Conservation (phyloP, 108 stramenopile species). For the Stephanodiscus minutulus region DNA sequence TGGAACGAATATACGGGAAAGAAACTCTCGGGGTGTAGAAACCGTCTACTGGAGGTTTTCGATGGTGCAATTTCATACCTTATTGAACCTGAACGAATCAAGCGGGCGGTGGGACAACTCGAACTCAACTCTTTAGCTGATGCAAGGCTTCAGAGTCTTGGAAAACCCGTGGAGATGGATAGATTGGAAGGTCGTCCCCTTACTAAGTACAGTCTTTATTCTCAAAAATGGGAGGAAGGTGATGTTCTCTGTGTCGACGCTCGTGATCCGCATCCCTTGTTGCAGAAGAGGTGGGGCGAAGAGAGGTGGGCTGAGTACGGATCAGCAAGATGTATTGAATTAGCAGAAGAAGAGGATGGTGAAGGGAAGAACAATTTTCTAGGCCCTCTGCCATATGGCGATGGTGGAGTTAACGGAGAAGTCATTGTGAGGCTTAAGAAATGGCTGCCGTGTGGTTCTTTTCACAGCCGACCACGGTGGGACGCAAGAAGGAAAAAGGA, state of each 20-base stretch:
- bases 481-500: conserved; percentile 16
- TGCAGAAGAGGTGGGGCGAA: conserved; percentile 35
- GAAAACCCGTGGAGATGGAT: conserved; percentile 35
- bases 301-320: conserved; percentile 46
- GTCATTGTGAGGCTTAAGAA: conserved; percentile 49
- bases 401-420: background rate
- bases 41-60: conserved; percentile 42
- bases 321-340: conserved; percentile 39
- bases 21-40: conserved; percentile 20
- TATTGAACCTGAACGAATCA: conserved; percentile 56
- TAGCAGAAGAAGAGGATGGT: conserved; percentile 20
- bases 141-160: background rate
- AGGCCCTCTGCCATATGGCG: conserved; percentile 49
- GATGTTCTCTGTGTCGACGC: conserved; percentile 53
- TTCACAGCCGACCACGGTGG: conserved; percentile 47
- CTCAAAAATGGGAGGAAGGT: conserved; percentile 44
- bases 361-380: conserved; percentile 50
- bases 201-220: conserved; percentile 37
- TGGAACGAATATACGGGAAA: conserved; percentile 43
- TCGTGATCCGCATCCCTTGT: conserved; percentile 54
- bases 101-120: conserved; percentile 25
- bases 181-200: conserved; percentile 45
- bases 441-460: conserved; percentile 54
- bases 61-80: conserved; percentile 35
- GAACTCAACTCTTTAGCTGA: conserved; percentile 6